phyloP scores from a whole-genome alignment of 2,329 filamentous ascomycete genomes.

The Didymella exigua region DNA sequence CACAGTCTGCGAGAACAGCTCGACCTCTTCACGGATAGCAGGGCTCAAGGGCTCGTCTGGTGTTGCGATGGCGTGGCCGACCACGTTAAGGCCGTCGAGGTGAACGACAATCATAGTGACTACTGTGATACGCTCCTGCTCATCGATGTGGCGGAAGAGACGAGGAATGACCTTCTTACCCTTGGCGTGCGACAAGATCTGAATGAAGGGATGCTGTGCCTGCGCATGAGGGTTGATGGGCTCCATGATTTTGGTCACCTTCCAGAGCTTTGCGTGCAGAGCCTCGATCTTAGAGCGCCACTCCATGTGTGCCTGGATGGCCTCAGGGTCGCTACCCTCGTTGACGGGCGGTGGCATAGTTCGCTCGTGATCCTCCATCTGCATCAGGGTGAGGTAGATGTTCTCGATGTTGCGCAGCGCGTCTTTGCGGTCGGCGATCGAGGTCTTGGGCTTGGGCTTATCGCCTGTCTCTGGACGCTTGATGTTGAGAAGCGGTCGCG shows the following conservation, averaged over 20 bases:
- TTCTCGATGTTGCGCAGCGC: conserved; percentile 85
- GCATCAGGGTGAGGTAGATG: conserved; percentile 87
- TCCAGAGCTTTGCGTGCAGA: conserved; percentile 84
- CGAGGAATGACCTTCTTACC: conserved; percentile 95
- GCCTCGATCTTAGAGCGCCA: conserved; percentile 74
- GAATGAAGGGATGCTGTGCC: conserved; percentile 86
- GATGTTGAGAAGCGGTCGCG: conserved; percentile 92
- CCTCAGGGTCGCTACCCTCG: conserved; percentile 68
- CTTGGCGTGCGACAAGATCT: conserved; percentile 91
- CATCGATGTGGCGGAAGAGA: conserved; percentile 90
- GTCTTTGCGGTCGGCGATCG: conserved; percentile 77
- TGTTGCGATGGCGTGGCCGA: conserved; percentile 76
- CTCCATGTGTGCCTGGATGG: conserved; percentile 75
- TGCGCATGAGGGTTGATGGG: conserved; percentile 72
- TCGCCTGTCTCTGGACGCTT: conserved; percentile 78
- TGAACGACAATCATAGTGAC: conserved; percentile 95
- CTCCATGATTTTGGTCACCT: conserved; percentile 87
- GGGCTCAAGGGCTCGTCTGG: conserved; percentile 71
- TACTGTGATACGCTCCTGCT: conserved; percentile 91
- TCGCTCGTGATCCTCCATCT: conserved; percentile 90
- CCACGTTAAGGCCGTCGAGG: conserved; percentile 88
- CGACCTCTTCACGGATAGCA: conserved; percentile 85
- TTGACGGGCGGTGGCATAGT: conserved; percentile 72
- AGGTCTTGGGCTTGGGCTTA: conserved; percentile 50
- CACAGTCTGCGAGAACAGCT: conserved; percentile 84